A percentile compares a stretch with the other conserved stretches of the same genome.
phyloP scores from a whole-genome alignment of 2,329 filamentous ascomycete genomes.

The Claviceps africana region DNA sequence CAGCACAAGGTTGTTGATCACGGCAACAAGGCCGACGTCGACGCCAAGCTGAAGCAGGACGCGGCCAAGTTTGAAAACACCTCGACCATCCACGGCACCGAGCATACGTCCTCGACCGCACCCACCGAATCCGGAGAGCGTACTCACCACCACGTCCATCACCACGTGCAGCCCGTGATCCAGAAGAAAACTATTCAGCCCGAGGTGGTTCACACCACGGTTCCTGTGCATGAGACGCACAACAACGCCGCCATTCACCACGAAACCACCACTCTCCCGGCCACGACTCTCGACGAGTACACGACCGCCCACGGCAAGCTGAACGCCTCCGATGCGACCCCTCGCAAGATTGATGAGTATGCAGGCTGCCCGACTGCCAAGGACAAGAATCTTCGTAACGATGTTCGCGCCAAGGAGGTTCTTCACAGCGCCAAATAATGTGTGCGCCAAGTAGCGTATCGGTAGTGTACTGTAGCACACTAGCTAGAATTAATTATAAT shows the following conservation, averaged over 20 bases:
- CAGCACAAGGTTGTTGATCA: conserved; percentile 50
- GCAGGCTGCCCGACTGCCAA: conserved; percentile 41
- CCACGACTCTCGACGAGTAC: conserved; percentile 52
- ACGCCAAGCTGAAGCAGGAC: conserved; percentile 36
- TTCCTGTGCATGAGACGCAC: conserved; percentile 59
- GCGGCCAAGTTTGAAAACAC: conserved; percentile 20
- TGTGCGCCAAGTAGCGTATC: no score
- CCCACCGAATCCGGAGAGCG: conserved; percentile 17
- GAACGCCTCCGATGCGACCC: conserved; percentile 34
- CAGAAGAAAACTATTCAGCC: conserved; percentile 56
- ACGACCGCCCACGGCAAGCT: conserved; percentile 32
- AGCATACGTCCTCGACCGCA: conserved; percentile 12
- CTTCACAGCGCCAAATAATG: background rate
- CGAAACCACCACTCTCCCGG: conserved; percentile 46
- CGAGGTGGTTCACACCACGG: conserved; percentile 54
- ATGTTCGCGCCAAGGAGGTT: background rate
- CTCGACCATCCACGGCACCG: conserved; percentile 16
- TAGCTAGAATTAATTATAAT: background rate
- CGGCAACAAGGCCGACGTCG: conserved; percentile 35
- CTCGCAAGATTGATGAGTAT: conserved; percentile 38
- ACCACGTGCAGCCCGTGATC: conserved; percentile 57
- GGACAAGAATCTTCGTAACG: conserved; percentile 1
- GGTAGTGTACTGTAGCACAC: background rate
- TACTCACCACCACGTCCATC: conserved; percentile 39
- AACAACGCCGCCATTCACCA: conserved; percentile 55